Base-by-base conservation (phyloP, 108 stramenopile genomes). In the Nannochloropsis gaditana region DNA sequence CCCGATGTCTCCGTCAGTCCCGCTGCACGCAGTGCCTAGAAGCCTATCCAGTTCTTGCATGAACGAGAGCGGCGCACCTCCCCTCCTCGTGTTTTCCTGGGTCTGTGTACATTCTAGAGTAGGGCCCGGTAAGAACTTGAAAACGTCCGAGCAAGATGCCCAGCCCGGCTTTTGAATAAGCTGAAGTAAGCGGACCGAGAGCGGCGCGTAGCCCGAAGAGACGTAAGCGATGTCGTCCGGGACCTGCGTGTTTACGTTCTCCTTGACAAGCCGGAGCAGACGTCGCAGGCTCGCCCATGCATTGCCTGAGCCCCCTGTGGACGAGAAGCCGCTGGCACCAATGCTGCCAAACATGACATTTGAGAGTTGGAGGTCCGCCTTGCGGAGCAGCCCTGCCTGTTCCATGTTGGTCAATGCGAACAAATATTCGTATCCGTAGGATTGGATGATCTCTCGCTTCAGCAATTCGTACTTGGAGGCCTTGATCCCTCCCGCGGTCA, bases 151-250 rank as follows among this genome's bases (percentile, higher is more conserved):
- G 5, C 86, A 73, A 5, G 79, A 81, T 2, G 41, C 42, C 92
- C 94, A 95, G 43, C 95, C 96, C 15, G 89, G 83, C 81, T 92
- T 91, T 85, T 95, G 90, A 9, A 94, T 93, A 31, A 93, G 89
- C 88, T 97, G 95, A 42, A 98, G 88, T 82, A 97, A 90, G 9
- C 97, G 92, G 43, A 94, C 94, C 0, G 94, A 90, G 43, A 98
- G 90, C 1, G 97, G 97, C 4, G 95, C 96, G 79, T 97, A 98
- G 81, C 86, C 97, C 9, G 94, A 94, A 41, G 94, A 93, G 9
- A 96, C 96, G 87, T 97, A 98, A 41, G 96, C 89, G 9, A 95
- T 91, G 89, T 98, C 97, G 83, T 96, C 92, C 3, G 96, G 96
- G 45, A 94, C 93, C 17, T 91, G 90, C 5, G 93, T 92, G 85